phyloP scores from a whole-genome alignment of 192 early-diverging fungal genomes.

The Glomus cerebriforme region DNA sequence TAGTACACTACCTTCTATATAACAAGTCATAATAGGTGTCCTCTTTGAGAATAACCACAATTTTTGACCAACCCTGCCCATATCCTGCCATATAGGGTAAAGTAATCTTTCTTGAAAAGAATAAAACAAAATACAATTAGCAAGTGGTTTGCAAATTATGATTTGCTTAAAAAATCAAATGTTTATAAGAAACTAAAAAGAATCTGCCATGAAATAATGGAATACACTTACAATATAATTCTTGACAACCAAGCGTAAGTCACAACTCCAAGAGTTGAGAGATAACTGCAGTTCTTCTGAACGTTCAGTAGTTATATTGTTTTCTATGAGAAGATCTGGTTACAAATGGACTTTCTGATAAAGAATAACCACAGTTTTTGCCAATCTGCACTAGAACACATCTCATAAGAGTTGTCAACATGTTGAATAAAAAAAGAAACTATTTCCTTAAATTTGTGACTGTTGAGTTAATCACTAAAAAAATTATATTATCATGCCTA shows the following conservation, averaged over 20 bases:
- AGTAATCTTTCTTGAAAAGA: constrained; percentile 13
- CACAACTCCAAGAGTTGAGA: constrained; percentile 9
- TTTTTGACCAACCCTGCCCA: constrained; percentile 18
- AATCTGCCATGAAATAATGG: background rate
- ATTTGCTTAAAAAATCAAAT: constrained; percentile 14
- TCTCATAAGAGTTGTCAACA: background rate
- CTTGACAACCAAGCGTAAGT: constrained; percentile 32
- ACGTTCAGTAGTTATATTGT: constrained; percentile 31
- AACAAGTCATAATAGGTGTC: constrained; percentile 23
- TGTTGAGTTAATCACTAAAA: too few species aligned
- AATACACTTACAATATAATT: constrained; percentile 30
- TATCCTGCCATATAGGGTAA: background rate
- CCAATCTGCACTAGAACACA: constrained; percentile 18
- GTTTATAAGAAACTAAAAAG: constrained; percentile 17
- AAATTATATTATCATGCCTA: too few species aligned
- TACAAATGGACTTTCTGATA: constrained; percentile 28
- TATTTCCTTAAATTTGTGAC: too few species aligned
- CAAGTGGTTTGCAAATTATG: background rate
- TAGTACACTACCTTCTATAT: constrained; percentile 21
- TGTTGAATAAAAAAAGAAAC: too few species aligned
- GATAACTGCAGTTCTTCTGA: constrained; percentile 33
- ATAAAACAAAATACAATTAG: background rate
- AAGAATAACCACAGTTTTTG: constrained; percentile 32
- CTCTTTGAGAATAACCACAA: constrained; percentile 27
- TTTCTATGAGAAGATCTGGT: constrained; percentile 31